Evolutionary conservation across 2,329 filamentous ascomycete species (phyloP).

Genomic region (Aspergillus latus): DNA sequence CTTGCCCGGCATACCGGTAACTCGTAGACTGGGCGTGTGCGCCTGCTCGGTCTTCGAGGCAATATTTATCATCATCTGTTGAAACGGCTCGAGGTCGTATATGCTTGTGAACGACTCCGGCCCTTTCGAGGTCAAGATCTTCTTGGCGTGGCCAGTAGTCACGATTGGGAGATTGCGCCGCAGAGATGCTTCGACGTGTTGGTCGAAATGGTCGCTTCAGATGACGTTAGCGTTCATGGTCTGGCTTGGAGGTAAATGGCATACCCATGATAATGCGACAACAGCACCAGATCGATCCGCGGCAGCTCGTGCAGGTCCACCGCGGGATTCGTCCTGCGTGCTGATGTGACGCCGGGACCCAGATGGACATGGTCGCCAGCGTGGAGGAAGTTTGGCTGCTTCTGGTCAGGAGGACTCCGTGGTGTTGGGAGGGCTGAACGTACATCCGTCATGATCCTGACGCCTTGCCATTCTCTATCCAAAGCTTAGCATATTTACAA

Average conservation of each 20-base stretch:
- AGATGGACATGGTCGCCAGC: constrained; percentile 66
- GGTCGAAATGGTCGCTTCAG: constrained; percentile 54
- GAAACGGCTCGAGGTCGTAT: constrained; percentile 56
- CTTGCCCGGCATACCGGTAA: constrained; percentile 65
- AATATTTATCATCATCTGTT: constrained; percentile 52
- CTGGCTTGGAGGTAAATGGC: background rate
- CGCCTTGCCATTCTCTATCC: constrained; percentile 40
- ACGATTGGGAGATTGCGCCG: constrained; percentile 60
- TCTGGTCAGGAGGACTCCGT: background rate
- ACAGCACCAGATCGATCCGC: constrained; percentile 58
- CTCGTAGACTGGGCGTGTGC: constrained; percentile 50
- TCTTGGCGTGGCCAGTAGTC: constrained; percentile 61
- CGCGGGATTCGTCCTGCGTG: constrained; percentile 58
- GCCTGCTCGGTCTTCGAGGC: constrained; percentile 3
- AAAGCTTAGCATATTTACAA: background rate
- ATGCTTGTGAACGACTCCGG: constrained; percentile 57
- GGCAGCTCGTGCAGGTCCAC: constrained; percentile 61
- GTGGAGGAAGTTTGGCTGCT: constrained; percentile 63
- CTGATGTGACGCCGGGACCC: constrained; percentile 60
- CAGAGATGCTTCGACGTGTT: constrained; percentile 52
- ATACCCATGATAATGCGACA: constrained; percentile 64
- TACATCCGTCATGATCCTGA: constrained; percentile 44
- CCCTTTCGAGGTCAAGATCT: constrained; percentile 48
- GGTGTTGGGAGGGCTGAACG: background rate
- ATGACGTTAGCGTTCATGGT: background rate